Conservation (phyloP, 129 eudicot species). For the Lactuca saligna region DNA sequence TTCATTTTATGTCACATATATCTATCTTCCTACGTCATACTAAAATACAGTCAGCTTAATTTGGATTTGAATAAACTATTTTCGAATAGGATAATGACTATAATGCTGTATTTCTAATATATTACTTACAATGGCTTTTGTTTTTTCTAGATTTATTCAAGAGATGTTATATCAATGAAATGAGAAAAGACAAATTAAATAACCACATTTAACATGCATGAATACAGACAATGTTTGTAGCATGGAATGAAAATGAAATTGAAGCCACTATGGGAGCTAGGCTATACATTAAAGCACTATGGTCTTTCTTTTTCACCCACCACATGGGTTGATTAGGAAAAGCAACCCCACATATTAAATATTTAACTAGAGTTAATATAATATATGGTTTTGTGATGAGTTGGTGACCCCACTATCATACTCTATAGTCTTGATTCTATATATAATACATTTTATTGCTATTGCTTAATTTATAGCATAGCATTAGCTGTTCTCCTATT, state of each 20-base stretch:
- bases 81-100: neutral
- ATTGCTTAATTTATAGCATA: constrained; percentile 11
- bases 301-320: constrained; percentile 41
- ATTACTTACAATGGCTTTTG: neutral
- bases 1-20: neutral
- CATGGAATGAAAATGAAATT: constrained; percentile 10
- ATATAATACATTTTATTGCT: neutral
- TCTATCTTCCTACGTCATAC: no score
- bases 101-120: neutral
- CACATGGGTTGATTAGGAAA: constrained; percentile 47
- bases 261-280: constrained; percentile 41
- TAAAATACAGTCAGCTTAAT: neutral
- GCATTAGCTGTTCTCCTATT: constrained; percentile 10
- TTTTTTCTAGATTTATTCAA: neutral
- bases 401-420: constrained; percentile 29
- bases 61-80: neutral
- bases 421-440: constrained; percentile 28
- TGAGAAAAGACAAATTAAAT: constrained; percentile 20
- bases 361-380: constrained; percentile 24
- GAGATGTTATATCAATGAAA: neutral
- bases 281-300: constrained; percentile 33
- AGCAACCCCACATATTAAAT: constrained; percentile 29
- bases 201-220: constrained; percentile 25
- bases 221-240: constrained; percentile 27
- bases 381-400: constrained; percentile 28